Percentiles rank a stretch among this genome's conserved stretches.
phyloP scores from a whole-genome alignment of 495 filamentous ascomycete species.

The Penicillium psychrofluorescens region DNA sequence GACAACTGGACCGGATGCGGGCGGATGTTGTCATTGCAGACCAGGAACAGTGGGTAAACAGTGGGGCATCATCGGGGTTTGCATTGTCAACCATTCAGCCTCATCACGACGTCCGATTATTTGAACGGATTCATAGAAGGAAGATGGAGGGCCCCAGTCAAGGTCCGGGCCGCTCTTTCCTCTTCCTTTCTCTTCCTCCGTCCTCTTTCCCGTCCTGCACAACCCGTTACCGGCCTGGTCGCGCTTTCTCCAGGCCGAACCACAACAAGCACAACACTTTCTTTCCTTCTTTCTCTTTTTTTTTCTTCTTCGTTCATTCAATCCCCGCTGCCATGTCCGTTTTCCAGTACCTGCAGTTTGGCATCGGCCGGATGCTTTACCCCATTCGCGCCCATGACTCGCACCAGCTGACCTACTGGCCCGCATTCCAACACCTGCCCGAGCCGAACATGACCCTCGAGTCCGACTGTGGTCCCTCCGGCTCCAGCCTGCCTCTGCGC shows the following conservation, averaged over 20 bases:
- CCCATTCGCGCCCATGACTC: slow-evolving; percentile 22
- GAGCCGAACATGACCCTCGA: slow-evolving; percentile 36
- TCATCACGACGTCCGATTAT: no score
- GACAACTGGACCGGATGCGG: slow-evolving; percentile 8
- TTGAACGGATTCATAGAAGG: no score
- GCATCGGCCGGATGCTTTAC: slow-evolving; percentile 15
- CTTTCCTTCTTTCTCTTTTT: neutral
- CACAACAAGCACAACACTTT: neutral
- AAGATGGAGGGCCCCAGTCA: no score
- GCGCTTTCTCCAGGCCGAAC: no score
- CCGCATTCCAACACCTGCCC: slow-evolving; percentile 21
- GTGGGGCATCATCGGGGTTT: no score
- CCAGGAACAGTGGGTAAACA: no score
- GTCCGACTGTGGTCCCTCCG: slow-evolving; percentile 29
- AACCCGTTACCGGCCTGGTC: slow-evolving; percentile 22
- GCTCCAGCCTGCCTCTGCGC: slow-evolving; percentile 23
- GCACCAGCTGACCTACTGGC: slow-evolving; percentile 14
- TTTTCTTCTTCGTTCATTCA: neutral
- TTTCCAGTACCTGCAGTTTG: slow-evolving; percentile 16
- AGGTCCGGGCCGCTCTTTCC: no score
- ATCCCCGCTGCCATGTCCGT: slow-evolving; percentile 5
- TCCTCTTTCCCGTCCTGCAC: no score
- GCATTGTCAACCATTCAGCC: no score
- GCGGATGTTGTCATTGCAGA: slow-evolving; percentile 10
- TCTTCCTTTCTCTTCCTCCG: no score